phyloP scores from a whole-genome alignment of 768 basidiomycete genomes.

The Panus rudis region DNA sequence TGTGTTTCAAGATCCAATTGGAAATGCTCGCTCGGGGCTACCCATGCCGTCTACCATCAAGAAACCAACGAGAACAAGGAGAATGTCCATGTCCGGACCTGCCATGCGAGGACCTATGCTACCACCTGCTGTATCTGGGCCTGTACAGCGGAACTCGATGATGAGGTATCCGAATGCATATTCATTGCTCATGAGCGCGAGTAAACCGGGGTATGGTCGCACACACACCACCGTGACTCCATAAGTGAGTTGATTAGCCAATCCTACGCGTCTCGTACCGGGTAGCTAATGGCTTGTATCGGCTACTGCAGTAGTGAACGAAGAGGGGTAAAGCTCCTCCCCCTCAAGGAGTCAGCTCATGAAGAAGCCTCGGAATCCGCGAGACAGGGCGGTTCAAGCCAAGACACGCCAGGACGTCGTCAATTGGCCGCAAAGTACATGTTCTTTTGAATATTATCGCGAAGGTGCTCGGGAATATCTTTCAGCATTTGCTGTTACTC shows the following conservation, averaged over 20 bases:
- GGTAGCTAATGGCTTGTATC: neutral
- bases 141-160: slow-evolving; percentile 65
- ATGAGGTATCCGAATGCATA: slow-evolving; percentile 65
- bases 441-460: slow-evolving; percentile 73
- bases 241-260: slow-evolving; percentile 62
- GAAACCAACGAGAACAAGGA: slow-evolving; percentile 49
- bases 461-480: slow-evolving; percentile 82
- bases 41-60: slow-evolving; percentile 71
- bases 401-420: slow-evolving; percentile 76
- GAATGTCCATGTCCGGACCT: slow-evolving; percentile 72
- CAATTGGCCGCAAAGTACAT: slow-evolving; percentile 54
- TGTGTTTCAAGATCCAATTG: slow-evolving; percentile 51
- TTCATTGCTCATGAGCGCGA: slow-evolving; percentile 63
- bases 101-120: slow-evolving; percentile 49
- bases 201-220: slow-evolving; percentile 56
- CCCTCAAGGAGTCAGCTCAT: slow-evolving; percentile 46
- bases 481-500: slow-evolving; percentile 65
- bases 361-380: slow-evolving; percentile 74
- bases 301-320: slow-evolving; percentile 53
- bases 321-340: slow-evolving; percentile 59
- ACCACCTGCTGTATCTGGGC: slow-evolving; percentile 25
- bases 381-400: slow-evolving; percentile 65
- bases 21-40: slow-evolving; percentile 47
- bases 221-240: slow-evolving; percentile 80
- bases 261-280: too few relatives aligned